Evolutionary conservation across 1,139 yeast genomes (phyloP), one percentile per base, ranked within the genome.

Genomic region (Saccharomyces hybrid): DNA sequence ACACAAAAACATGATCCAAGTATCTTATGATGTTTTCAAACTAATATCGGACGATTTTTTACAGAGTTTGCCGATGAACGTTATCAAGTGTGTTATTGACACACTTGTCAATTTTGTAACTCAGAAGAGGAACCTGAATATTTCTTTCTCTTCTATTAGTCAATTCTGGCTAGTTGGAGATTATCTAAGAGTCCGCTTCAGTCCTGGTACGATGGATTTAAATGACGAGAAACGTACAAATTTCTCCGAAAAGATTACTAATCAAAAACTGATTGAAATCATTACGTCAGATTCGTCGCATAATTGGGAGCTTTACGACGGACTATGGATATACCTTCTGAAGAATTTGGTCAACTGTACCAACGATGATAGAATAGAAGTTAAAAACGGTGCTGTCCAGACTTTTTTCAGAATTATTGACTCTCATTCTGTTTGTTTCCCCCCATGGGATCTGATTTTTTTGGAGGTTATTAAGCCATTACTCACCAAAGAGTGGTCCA

Each of bases 151-250:
- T 53, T 84, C 96, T 0, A 87, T 90, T 7, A 88, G 96, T 62
- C 88, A 89, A 62, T 91, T 89, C 65, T 93, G 98, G 98, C 70
- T 86, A 38, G 81, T 91, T 7, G 86, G 96, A 61, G 98, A 91
- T 65, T 82, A 85, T 54, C 72, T 88, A 50, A 81, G 78, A 56
- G 67, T 68, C 6, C 59, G 64, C 26, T 53, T 49, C 32, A 51
- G 54, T 16, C 42, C 42, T 3, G n/a, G n/a, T 9, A 48, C 50
- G 29, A 49, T 51, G 42, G 49, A 47, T n/a, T 47, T 51, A n/a
- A 51, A 57, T 3, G 44, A 46, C 3, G 50, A 49, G 6, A 28
- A 47, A 20, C 44, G 50, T 14, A 27, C 34, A 47, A 27, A 26
- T 46, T 60, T 61, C 23, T 38, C 46, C 5, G 49, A 52, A 7